Evolutionary conservation across 23 red algal genomes (phyloP).

Genomic region (Gracilaria gracilis): DNA sequence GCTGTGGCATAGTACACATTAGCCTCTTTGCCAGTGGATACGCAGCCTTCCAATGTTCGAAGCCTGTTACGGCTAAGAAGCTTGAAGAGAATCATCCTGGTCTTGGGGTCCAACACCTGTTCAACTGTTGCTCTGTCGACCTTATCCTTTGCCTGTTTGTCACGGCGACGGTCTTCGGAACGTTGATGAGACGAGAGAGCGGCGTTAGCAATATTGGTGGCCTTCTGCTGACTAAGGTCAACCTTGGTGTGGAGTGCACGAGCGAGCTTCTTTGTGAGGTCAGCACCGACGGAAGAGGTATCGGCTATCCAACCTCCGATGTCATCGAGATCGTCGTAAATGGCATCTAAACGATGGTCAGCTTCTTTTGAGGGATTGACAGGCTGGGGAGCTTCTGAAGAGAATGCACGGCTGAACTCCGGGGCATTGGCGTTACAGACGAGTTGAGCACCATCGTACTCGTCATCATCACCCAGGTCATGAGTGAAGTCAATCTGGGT

Average conservation of each 20-base stretch:
- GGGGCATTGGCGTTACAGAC: not conserved
- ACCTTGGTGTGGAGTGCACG: not conserved
- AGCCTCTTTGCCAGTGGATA: constrained; percentile 97
- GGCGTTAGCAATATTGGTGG: constrained; percentile 28
- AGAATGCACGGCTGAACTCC: not conserved
- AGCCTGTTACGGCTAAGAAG: constrained; percentile 72
- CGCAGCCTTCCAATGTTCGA: constrained; percentile 76
- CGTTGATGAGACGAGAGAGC: constrained; percentile 46
- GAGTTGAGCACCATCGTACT: constrained; percentile 1
- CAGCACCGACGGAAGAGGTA: constrained; percentile 4
- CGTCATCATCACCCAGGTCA: constrained; percentile 15
- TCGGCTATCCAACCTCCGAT: constrained; percentile 54
- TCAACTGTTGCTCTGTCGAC: constrained; percentile 81
- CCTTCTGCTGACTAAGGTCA: not conserved
- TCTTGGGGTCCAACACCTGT: constrained; percentile 91
- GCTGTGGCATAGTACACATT: constrained; percentile 93
- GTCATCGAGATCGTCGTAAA: constrained; percentile 59
- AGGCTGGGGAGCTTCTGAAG: not conserved
- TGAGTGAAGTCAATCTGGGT: not conserved
- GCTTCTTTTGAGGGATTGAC: not conserved
- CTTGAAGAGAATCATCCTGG: constrained; percentile 81
- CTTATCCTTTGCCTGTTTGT: constrained; percentile 61
- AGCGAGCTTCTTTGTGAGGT: constrained; percentile 43
- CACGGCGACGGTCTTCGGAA: constrained; percentile 68
- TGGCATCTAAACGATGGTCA: constrained; percentile 51